Conservation (phyloP, 179 eudicot species). For the Beta macrorhiza region DNA sequence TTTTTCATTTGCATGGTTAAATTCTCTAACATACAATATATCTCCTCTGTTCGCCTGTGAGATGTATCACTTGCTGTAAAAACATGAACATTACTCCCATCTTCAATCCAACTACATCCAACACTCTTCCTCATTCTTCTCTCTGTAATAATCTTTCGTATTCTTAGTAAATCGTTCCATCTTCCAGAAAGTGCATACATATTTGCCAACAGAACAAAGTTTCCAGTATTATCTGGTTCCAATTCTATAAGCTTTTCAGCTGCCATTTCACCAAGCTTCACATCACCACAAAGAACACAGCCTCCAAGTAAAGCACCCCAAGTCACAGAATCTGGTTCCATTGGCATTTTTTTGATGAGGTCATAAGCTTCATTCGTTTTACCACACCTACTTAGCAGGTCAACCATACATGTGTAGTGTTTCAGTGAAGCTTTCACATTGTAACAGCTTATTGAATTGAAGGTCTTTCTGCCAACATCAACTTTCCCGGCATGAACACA, state of each 20-base stretch:
- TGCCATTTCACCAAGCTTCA: slow-evolving; percentile 48
- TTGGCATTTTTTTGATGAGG: slow-evolving; percentile 43
- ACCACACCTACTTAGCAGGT: slow-evolving; percentile 55
- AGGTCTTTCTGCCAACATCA: slow-evolving; percentile 37
- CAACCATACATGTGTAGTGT: slow-evolving; percentile 61
- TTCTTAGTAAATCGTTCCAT: slow-evolving; percentile 46
- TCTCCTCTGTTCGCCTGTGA: slow-evolving; percentile 45
- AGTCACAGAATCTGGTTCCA: slow-evolving; percentile 54
- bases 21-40: slow-evolving; percentile 38
- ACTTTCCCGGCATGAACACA: slow-evolving; percentile 59
- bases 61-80: slow-evolving; percentile 51
- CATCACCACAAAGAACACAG: slow-evolving; percentile 39
- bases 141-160: slow-evolving; percentile 45
- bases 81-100: slow-evolving; percentile 46
- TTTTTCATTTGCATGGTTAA: slow-evolving; percentile 41
- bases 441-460: slow-evolving; percentile 41
- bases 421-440: slow-evolving; percentile 42
- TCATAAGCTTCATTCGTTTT: slow-evolving; percentile 38
- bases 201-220: slow-evolving; percentile 55
- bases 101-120: slow-evolving; percentile 72
- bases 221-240: slow-evolving; percentile 52
- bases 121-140: slow-evolving; percentile 45
- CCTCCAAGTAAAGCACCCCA: slow-evolving; percentile 73
- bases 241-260: slow-evolving; percentile 45
- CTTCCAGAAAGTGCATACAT: slow-evolving; percentile 52